Evolutionary conservation across 164 flowering plant genomes (phyloP).

Genomic region (Tetrastigma voinierianum): DNA sequence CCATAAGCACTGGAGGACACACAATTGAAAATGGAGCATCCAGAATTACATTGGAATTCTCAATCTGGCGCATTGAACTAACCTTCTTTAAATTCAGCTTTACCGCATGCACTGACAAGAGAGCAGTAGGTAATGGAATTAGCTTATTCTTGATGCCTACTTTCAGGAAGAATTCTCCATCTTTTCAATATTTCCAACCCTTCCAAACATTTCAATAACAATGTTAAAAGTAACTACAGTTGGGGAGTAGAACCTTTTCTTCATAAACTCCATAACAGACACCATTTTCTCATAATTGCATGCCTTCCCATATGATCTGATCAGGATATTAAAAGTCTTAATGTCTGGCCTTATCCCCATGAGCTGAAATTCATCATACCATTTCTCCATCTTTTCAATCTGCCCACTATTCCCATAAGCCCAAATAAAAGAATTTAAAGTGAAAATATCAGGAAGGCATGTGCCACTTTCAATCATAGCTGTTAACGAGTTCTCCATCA

Average conservation of each 20-base stretch:
- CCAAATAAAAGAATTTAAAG: conserved; percentile 67
- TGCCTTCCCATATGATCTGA: conserved; percentile 76
- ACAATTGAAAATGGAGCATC: conserved; percentile 90
- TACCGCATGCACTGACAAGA: conserved; percentile 67
- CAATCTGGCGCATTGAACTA: conserved; percentile 68
- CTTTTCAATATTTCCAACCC: conserved; percentile 55
- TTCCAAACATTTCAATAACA: conserved; percentile 69
- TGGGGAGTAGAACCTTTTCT: conserved; percentile 66
- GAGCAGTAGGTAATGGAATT: conserved; percentile 80
- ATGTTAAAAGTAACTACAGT: conserved; percentile 69
- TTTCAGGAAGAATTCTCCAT: conserved; percentile 67
- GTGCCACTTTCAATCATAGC: conserved; percentile 62
- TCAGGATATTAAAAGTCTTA: conserved; percentile 70
- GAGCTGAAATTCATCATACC: conserved; percentile 81
- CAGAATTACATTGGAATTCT: conserved; percentile 69
- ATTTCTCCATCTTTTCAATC: conserved; percentile 72
- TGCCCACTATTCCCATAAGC: conserved; percentile 70
- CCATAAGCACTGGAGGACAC: conserved; percentile 80
- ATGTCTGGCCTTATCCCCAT: conserved; percentile 76
- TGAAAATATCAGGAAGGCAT: conserved; percentile 72
- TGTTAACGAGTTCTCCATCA: conserved; percentile 61
- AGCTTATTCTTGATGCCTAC: conserved; percentile 79
- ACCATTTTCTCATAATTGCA: conserved; percentile 65
- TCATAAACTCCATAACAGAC: conserved; percentile 71
- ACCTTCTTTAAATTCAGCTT: conserved; percentile 57